Evolutionary conservation across 768 basidiomycete genomes (phyloP), one percentile per base, ranked within the genome.

Genomic region (Cyathus striatus): DNA sequence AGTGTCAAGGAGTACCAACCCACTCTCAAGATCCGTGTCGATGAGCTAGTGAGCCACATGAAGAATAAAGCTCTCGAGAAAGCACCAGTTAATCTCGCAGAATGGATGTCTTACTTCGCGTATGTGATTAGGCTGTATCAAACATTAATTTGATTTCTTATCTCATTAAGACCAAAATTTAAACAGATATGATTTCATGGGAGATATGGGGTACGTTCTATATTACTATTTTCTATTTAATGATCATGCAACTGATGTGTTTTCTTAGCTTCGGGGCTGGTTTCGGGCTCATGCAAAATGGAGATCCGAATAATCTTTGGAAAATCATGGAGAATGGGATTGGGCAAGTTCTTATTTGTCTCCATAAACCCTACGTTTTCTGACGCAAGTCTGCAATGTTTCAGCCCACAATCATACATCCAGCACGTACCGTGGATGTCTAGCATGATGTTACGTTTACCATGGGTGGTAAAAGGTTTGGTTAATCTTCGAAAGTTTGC

Each of bases 1-100:
- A 59, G 69, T 1, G 38, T 77, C 6, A 65, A 62, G 42, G 66
- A 68, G 23, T 73, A 74, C 45, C 60, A 70, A 34, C 49, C 52
- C 9, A 47, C 65, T 14, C 48, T 74, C 12, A 46, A 50, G 1
- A 45, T 48, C 25, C 47, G 70, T 14, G 57, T 58, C 7, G 48
- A 44, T 4, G 54, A 69, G 25, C 54, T 76, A 2, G 48, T 66
- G 2, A n/a, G n/a, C n/a, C n/a, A n/a, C n/a, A n/a, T n/a, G n/a
- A n/a, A n/a, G 20, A 13, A 9, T 12, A 9, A 20, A 21, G 9
- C 22, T 13, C 13, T 7, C 14, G 38, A 9, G 3, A 18, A n/a
- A 22, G 38, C 12, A 10, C 10, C 40, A 40, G 48, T 62, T 3
- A 16, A 32, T 32, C 12, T 32, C 13, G 30, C 30, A 16, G 17